Base-by-base conservation (phyloP, 2,329 filamentous ascomycete species). In the Arthrobotrys entomopaga region DNA sequence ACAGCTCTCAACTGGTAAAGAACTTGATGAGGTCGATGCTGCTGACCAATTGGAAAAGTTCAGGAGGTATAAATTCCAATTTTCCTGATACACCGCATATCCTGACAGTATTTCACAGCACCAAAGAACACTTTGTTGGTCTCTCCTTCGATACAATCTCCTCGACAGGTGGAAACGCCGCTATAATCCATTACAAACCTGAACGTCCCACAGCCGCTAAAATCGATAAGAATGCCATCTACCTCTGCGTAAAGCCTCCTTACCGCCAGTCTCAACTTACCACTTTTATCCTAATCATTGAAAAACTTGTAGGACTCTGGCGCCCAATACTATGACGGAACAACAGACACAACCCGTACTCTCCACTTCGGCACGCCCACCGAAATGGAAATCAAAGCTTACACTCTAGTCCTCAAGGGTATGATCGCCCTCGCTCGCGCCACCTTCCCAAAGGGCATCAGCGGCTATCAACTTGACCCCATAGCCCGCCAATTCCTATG, bases 71-170 rank as follows among this genome's bases (percentile, higher is more conserved):
- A 82, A 11, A 5, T 7, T 26, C 65, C 82, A 48, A 42, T 2
- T 11, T 5, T 26, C 59, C 15, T 16, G 16, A 52, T 24, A 16
- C 20, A 26, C 7, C 11, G 19, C 15, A 19, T 42, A n/a, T 6
- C 11, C 10, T n/a, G 3, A 34, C 1, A 49, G 57, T 64, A 66
- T 20, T 42, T 4, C 4, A 19, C 24, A 72, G 61, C 24, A 49
- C 56, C 26, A 77, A 77, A 22, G 84, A 93, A 69, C 85, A 91
- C 76, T 99, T 93, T 81, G 91, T 91, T 57, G 95, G 95, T 4
- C 85, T 98, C 15, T 97, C 93, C 0, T 99, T 99, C 80, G 89
- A 93, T 77, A 98, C 95, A 1, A 99, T 99, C 75, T 98, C 94
- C 0, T 96, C 93, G 0, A 97, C 93, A 0, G 95, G 95, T 1